A percentile compares a stretch with the other conserved stretches of the same genome.
Evolutionary conservation across 768 basidiomycete species (phyloP).

Genomic region (Crassisporium funariophilum): DNA sequence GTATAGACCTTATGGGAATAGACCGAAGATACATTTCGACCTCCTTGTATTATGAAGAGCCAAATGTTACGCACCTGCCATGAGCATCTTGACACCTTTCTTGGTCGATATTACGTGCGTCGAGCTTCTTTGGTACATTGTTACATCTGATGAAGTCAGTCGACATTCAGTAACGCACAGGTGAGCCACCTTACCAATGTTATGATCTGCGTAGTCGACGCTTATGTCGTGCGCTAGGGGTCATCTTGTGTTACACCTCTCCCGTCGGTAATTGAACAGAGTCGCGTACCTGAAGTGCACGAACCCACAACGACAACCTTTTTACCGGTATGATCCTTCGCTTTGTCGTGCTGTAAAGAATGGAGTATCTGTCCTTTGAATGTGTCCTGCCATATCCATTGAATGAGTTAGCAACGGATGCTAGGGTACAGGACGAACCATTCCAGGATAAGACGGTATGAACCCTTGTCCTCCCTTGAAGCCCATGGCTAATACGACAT

Average conservation of each 20-base stretch:
- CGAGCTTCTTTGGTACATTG: constrained; percentile 60
- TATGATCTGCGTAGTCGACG: constrained; percentile 45
- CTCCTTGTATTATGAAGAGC: neutral
- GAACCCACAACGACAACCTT: constrained; percentile 73
- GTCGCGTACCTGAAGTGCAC: constrained; percentile 51
- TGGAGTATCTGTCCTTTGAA: constrained; percentile 69
- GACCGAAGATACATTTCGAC: neutral
- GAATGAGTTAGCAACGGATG: neutral
- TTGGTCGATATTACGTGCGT: constrained; percentile 58
- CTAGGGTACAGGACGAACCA: constrained; percentile 29
- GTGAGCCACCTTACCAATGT: constrained; percentile 32
- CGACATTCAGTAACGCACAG: neutral
- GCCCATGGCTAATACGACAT: constrained; percentile 56
- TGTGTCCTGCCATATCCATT: constrained; percentile 37
- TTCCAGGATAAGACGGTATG: constrained; percentile 49
- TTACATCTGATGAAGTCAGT: constrained; percentile 42
- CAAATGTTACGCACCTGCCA: constrained; percentile 22
- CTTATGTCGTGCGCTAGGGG: constrained; percentile 46
- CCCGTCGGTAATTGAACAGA: neutral
- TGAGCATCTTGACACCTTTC: constrained; percentile 33
- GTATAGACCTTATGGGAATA: constrained; percentile 36
- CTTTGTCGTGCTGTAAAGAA: constrained; percentile 56
- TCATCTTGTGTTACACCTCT: neutral
- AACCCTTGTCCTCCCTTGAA: constrained; percentile 47
- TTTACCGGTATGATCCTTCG: constrained; percentile 61